A percentile compares a stretch with the other conserved stretches of the same genome.
These are phyloP conservation scores for Medicago ruthenica DNA, from an alignment of 306 rosid genomes.

Conservation along the genomic window DNA sequence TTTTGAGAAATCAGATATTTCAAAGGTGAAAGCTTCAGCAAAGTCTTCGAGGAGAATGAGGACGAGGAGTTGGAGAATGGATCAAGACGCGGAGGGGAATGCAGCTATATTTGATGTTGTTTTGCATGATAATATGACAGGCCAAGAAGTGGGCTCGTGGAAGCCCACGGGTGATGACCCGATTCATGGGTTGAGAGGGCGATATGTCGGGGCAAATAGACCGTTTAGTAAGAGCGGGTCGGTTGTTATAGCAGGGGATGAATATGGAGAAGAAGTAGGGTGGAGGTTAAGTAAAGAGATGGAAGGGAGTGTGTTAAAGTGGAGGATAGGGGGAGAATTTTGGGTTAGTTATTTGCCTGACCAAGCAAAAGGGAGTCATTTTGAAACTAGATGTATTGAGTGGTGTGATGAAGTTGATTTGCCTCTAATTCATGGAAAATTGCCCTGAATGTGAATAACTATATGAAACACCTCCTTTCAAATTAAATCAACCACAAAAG, in stretches of 20 bases:
- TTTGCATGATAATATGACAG: constrained; percentile 61
- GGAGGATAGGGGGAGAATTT: constrained; percentile 88
- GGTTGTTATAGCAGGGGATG: constrained; percentile 75
- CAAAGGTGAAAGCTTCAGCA: constrained; percentile 54
- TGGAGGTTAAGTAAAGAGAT: constrained; percentile 82
- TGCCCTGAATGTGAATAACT: neutral
- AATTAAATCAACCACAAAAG: neutral
- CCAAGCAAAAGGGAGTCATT: constrained; percentile 52
- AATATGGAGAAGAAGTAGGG: constrained; percentile 72
- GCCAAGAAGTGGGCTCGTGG: constrained; percentile 65
- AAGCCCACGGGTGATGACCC: constrained; percentile 35
- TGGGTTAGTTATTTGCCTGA: constrained; percentile 78
- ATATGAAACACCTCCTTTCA: neutral
- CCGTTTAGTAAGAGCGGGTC: constrained; percentile 72
- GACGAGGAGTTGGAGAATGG: constrained; percentile 81
- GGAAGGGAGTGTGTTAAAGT: constrained; percentile 93
- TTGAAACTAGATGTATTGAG: constrained; percentile 78
- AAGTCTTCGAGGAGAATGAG: constrained; percentile 50
- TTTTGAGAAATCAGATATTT: constrained; percentile 45
- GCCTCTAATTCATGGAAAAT: constrained; percentile 72
- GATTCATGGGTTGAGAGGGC: constrained; percentile 45
- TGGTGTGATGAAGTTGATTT: constrained; percentile 99
- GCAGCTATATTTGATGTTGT: constrained; percentile 79
- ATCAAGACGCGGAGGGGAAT: constrained; percentile 86
- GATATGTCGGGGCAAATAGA: constrained; percentile 55